A percentile compares a stretch with the other conserved stretches of the same genome.
Conservation (phyloP, 2,329 filamentous ascomycete species). For the Aspergillus quadricinctus region DNA sequence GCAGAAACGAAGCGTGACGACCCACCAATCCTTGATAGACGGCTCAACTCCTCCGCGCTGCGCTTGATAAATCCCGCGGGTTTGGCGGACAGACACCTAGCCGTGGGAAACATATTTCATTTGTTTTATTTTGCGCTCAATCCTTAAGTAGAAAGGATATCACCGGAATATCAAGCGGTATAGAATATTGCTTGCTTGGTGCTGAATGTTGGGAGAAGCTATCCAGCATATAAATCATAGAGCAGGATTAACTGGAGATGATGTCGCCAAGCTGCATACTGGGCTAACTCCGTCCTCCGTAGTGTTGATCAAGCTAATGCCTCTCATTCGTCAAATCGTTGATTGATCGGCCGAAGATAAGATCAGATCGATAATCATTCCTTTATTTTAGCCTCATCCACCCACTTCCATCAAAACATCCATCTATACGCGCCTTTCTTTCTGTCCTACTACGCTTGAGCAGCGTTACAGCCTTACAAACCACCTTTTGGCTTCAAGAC, state of each 20-base stretch:
- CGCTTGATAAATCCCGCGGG: slow-evolving; percentile 52
- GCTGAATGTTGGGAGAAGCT: background rate
- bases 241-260: background rate
- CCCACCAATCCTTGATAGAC: slow-evolving; percentile 52
- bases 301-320: background rate
- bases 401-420: background rate
- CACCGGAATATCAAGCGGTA: background rate
- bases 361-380: slow-evolving; percentile 2
- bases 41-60: slow-evolving; percentile 56
- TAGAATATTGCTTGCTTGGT: background rate
- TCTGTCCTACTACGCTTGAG: background rate
- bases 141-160: background rate
- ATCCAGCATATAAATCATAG: background rate
- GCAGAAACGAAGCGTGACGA: slow-evolving; percentile 2
- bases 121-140: background rate
- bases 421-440: background rate
- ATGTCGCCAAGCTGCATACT: background rate
- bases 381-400: background rate
- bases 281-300: background rate
- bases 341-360: slow-evolving; percentile 3
- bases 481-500: background rate
- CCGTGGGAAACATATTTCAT: slow-evolving; percentile 36
- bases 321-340: background rate
- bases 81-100: slow-evolving; percentile 35
- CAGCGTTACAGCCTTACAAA: background rate